Evolutionary conservation across 2,329 filamentous ascomycete genomes (phyloP), one percentile per base, ranked within the genome.

Genomic region (Cytospora schulzeri): DNA sequence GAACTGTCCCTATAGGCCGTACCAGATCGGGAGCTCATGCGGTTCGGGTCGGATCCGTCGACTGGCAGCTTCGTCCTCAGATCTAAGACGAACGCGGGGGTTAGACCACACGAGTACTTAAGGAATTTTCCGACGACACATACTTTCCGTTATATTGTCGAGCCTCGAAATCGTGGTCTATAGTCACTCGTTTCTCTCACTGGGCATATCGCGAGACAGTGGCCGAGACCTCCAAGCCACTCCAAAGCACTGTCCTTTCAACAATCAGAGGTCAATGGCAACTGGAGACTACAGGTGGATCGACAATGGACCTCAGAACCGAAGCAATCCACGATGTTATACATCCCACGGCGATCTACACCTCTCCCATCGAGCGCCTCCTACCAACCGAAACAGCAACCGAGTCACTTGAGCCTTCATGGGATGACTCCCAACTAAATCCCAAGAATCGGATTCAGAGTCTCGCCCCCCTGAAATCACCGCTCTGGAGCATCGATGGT

Each of bases 381-480:
- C 29, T 52, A 22, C 45, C 38, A 28, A 38, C 17, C 31, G 8
- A 48, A 17, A 33, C 38, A 31, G 22, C 35, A 31, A 53, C 52
- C 56, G 57, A 57, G 31, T 15, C 26, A 4, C 19, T 28, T 11
- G 33, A 48, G 31, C 14, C 51, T 11, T 38, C 69, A 17, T 88
- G 85, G 85, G 71, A 74, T 15, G 66, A 71, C 3, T 87, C 85
- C 6, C 73, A 77, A 50, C 76, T 87, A 51, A 88, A 88, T 67
- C 85, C 85, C 9, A 86, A 85, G 71, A 88, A 87, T 69, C 80
- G 85, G 65, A 83, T 88, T 70, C 80, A 87, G 71, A 85, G 83
- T 67, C 79, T 88, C 19, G 79, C 77, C 3, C 73, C 76, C 9
- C 78, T 79, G 2, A 57, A 69, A 17, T 69, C 74, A 0, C 79